phyloP scores from a whole-genome alignment of 768 basidiomycete genomes.

The Clitopilus hobsonii region DNA sequence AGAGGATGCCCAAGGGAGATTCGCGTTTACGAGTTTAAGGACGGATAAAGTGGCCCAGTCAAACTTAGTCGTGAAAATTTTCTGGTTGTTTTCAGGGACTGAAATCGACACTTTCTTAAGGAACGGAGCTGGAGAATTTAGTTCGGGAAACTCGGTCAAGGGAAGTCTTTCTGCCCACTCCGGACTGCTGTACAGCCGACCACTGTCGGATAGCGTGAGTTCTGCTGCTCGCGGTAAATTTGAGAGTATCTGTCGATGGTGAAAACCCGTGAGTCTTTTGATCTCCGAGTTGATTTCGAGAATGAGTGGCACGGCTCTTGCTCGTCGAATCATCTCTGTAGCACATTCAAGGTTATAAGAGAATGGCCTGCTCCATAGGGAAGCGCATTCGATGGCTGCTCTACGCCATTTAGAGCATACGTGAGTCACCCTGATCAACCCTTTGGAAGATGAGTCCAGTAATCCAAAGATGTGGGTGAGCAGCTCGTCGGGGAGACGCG shows the following conservation, averaged over 20 bases:
- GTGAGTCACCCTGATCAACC: background rate
- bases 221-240: background rate
- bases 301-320: background rate
- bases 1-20: background rate
- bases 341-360: background rate
- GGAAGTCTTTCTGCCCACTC: background rate
- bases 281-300: background rate
- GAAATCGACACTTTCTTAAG: background rate
- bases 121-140: background rate
- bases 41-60: background rate
- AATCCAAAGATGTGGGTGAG: conserved; percentile 9
- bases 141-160: background rate
- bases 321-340: background rate
- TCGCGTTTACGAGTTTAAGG: background rate
- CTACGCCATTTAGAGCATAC: background rate
- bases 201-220: background rate
- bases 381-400: background rate
- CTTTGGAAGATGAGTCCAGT: background rate
- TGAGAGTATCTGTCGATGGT: background rate
- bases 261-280: background rate
- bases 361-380: background rate
- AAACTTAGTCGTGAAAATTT: too few species aligned
- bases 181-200: background rate
- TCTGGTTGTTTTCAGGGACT: background rate
- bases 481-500: conserved; percentile 7